phyloP scores from a whole-genome alignment of 225 moss, liverwort and hornwort genomes.

The Bryoerythrophyllum caledonicum region DNA sequence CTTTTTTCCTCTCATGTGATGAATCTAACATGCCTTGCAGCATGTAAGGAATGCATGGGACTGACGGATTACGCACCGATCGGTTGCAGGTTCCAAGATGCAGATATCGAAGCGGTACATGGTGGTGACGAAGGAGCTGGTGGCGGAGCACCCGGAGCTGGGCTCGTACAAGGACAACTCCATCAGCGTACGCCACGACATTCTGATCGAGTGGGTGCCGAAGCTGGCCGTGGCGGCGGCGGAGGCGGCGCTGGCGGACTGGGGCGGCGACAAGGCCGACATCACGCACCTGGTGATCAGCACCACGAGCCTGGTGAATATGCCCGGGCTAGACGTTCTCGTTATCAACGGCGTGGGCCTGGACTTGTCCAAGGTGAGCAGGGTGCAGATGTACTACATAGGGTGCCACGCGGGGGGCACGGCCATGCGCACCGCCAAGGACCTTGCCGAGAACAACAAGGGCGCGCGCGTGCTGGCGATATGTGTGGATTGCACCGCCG shows the following conservation, averaged over 20 bases:
- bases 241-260: conserved; percentile 2
- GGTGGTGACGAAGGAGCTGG: conserved; percentile 28
- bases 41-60: neutral
- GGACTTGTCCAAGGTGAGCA: conserved; percentile 13
- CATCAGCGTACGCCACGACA: conserved; percentile 23
- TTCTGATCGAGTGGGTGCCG: conserved; percentile 24
- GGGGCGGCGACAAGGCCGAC: conserved; percentile 14
- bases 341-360: conserved; percentile 17
- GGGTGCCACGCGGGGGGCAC: conserved; percentile 24
- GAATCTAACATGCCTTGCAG: no score
- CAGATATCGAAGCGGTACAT: conserved; percentile 17
- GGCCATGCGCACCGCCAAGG: conserved; percentile 21
- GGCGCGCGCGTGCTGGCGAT: conserved; percentile 18
- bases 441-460: conserved; percentile 20
- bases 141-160: conserved; percentile 24
- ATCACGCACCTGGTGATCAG: conserved; percentile 24
- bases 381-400: conserved; percentile 24
- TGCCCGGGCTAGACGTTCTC: conserved; percentile 21
- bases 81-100: conserved; percentile 21
- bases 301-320: conserved; percentile 22
- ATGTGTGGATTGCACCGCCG: conserved; percentile 21
- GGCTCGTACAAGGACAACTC: conserved; percentile 3
- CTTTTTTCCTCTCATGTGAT: no score
- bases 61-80: neutral
- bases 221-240: conserved; percentile 23